These are phyloP conservation scores for Mallotus repandus DNA, from an alignment of 441 rosid species.

Conservation along the genomic window DNA sequence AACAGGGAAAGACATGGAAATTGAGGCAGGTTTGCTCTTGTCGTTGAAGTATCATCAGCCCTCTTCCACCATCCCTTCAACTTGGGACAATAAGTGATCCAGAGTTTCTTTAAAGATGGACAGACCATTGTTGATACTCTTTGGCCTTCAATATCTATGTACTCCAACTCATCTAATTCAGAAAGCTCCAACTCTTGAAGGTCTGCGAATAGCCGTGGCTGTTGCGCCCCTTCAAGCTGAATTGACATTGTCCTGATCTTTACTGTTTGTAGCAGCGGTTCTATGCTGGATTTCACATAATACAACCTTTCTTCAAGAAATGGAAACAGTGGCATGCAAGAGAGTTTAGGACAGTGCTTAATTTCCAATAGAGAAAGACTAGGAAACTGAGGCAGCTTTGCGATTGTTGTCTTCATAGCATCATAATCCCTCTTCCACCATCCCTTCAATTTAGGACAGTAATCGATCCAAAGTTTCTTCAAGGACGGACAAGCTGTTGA, in stretches of 20 bases:
- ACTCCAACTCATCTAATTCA: background rate
- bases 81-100: background rate
- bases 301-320: background rate
- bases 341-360: slow-evolving; percentile 14
- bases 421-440: slow-evolving; percentile 13
- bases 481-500: slow-evolving; percentile 5
- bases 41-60: background rate
- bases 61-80: slow-evolving; percentile 24
- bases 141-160: background rate
- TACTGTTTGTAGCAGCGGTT: slow-evolving; percentile 9
- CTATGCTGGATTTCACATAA: background rate
- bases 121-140: background rate
- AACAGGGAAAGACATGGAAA: slow-evolving; percentile 25
- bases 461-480: background rate
- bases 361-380: slow-evolving; percentile 17
- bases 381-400: slow-evolving; percentile 15
- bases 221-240: background rate
- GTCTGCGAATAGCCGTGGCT: background rate
- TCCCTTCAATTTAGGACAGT: slow-evolving; percentile 8
- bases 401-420: no score
- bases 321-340: slow-evolving; percentile 28
- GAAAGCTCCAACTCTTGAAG: background rate
- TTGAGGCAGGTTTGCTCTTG: background rate
- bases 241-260: background rate
- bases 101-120: slow-evolving; percentile 6